These are phyloP conservation scores for Lepiota venenata DNA, from an alignment of 768 basidiomycete genomes.

Conservation along the genomic window DNA sequence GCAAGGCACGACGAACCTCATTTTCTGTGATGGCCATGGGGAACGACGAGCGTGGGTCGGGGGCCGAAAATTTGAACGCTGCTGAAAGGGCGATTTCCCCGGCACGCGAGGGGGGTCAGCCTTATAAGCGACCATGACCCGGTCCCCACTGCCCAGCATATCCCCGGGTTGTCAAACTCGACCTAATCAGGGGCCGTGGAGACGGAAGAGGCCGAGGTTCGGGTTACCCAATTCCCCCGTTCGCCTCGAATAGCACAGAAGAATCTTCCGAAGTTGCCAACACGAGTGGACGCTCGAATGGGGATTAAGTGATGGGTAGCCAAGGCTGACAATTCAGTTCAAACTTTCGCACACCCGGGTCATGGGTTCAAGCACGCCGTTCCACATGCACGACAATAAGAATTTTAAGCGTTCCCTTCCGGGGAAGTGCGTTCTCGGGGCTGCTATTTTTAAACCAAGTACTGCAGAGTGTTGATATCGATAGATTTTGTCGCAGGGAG, in stretches of 20 bases:
- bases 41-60: background rate
- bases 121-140: too few relatives aligned
- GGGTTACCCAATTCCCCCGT: background rate
- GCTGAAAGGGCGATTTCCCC: background rate
- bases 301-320: too few relatives aligned
- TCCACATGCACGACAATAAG: background rate
- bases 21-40: slow-evolving; percentile 14
- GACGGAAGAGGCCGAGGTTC: background rate
- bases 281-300: background rate
- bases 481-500: background rate
- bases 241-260: slow-evolving; percentile 5
- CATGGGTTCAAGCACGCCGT: background rate
- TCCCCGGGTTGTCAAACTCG: too few relatives aligned
- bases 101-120: too few relatives aligned
- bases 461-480: background rate
- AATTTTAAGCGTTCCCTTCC: background rate
- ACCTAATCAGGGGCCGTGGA: too few relatives aligned
- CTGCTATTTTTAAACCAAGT: background rate
- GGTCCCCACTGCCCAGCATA: too few relatives aligned
- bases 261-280: slow-evolving; percentile 1
- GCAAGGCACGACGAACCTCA: slow-evolving; percentile 9
- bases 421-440: background rate
- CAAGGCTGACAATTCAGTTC: background rate
- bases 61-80: background rate
- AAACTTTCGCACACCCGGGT: background rate